Base-by-base conservation (phyloP, 306 rosid species). In the Canavalia ensiformis region DNA sequence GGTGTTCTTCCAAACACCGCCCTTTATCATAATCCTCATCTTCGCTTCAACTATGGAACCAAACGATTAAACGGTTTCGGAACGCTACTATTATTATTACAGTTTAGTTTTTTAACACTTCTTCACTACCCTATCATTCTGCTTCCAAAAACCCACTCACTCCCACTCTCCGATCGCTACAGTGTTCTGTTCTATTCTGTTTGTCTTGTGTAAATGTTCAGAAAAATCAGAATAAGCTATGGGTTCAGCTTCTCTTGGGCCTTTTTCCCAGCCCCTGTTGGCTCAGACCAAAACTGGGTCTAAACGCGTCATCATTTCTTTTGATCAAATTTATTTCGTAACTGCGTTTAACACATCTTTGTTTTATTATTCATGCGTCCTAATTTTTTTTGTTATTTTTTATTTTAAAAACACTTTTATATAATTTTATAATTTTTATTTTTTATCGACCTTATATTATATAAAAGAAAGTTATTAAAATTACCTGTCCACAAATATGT, bases 1-100 rank as follows among this genome's bases (percentile, higher is more conserved):
- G 12, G 98, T 94, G 95, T 94, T 94, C 83, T 94, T 94, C 97
- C 98, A 94, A 77, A 94, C 97, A 76, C 97, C 97, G 4, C 97
- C 98, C 78, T 94, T 94, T 13, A 94, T 94, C 98, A 94, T 94
- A 74, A 94, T 94, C 97, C 98, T 94, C 98, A 91, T 94, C 87
- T 91, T 91, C 2, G 71, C 51, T 65, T 41, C 71, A 41, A 65
- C 33, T 39, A 18, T 13, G 7, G 25, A 64, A 64, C 31, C 69
- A 64, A 64, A 37, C 49, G 37, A 37, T 63, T 34, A 60, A 34
- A 4, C 3, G 30, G 4, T 37, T 39, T 65, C 33, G 1, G 49
- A 65, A 39, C 49, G 28, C 12, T 45, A 45, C 1, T 11, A 1
- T 33, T 65, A 1, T 7, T 41, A 34, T 25, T 33, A n/a, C 8